Evolutionary conservation across 352 stramenopile species (phyloP), one percentile per base, ranked within the genome.

Genomic region (Globisporangium nodosum): DNA sequence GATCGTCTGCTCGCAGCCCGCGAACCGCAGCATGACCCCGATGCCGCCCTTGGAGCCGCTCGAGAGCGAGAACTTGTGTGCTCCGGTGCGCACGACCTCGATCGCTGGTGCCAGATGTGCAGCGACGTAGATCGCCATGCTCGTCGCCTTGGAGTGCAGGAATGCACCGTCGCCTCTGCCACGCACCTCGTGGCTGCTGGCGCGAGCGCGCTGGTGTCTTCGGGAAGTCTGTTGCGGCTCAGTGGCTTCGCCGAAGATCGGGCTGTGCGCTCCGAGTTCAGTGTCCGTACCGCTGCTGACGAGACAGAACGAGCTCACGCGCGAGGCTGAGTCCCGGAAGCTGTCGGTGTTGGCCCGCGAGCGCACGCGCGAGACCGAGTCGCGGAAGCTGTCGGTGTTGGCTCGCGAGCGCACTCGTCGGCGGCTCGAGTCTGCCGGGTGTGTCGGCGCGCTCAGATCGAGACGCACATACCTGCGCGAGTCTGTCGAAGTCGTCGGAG

Each of bases 1-100:
- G 5, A 91, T 49, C 13, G 73, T 87, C 50, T 81, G 70, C 5
- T 77, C 52, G 42, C 42, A 24, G 35, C 81, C 67, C 15, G 61
- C 66, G 6, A 90, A 35, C 30, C 67, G 66, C 12, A 93, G 52
- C 11, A 66, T 73, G 35, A 85, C 64, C 3, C 68, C 84, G 21
- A 90, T 61, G 45, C 74, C 84, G 15, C 84, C 81, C 63, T 90
- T 88, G 0, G 74, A 87, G 11, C 73, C 76, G n/a, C 61, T 75
- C 39, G 58, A 65, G 48, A 71, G 65, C 1, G 68, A 76, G 45
- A 93, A 91, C 58, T 87, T 84, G 66, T 88, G 73, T 9, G 72
- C 78, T 31, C 71, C 76, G 1, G 65, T 70, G 16, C 69, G 64
- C 0, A 89, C 68, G 5, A 85, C 67, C 43, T 84, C 61, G n/a